Conservation (phyloP, 1,284 basidiomycete species). For the Cryptococcus amylolentus region DNA sequence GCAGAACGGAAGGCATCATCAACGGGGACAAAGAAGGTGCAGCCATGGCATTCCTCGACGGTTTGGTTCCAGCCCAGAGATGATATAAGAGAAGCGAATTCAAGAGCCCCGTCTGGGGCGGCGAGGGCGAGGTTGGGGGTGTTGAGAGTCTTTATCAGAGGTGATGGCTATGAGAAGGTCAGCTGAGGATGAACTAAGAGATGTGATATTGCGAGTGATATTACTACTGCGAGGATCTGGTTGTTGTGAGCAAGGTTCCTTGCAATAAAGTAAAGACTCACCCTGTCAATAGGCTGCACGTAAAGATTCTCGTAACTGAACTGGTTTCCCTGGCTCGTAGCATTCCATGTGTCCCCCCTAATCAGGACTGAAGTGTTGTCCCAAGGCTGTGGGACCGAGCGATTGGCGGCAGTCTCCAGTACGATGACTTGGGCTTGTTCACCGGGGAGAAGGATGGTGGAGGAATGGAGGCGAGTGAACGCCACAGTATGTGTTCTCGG, state of each 20-base stretch:
- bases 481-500: constrained; percentile 25
- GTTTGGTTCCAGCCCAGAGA: constrained; percentile 17
- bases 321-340: constrained; percentile 12
- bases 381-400: constrained; percentile 3
- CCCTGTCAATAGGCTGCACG: constrained; percentile 26
- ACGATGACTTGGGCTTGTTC: constrained; percentile 34
- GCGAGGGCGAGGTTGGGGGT: constrained; percentile 17
- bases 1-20: constrained; percentile 29
- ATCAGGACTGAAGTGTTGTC: constrained; percentile 16
- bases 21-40: constrained; percentile 45
- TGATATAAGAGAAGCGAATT: constrained; percentile 16
- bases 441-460: constrained; percentile 14
- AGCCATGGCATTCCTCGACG: constrained; percentile 27
- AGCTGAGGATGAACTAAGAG: neutral
- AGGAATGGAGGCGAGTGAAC: constrained; percentile 14
- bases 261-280: constrained; percentile 5
- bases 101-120: constrained; percentile 19
- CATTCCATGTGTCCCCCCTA: constrained; percentile 24
- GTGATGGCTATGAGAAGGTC: constrained; percentile 13
- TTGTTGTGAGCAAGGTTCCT: neutral
- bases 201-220: neutral
- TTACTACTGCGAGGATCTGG: constrained; percentile 8
- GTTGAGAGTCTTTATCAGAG: constrained; percentile 18
- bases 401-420: constrained; percentile 24
- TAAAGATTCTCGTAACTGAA: constrained; percentile 17